A percentile compares a stretch with the other conserved stretches of the same genome.
Evolutionary conservation across 176 grass and related monocot species (phyloP).

Genomic region (Areca catechu): DNA sequence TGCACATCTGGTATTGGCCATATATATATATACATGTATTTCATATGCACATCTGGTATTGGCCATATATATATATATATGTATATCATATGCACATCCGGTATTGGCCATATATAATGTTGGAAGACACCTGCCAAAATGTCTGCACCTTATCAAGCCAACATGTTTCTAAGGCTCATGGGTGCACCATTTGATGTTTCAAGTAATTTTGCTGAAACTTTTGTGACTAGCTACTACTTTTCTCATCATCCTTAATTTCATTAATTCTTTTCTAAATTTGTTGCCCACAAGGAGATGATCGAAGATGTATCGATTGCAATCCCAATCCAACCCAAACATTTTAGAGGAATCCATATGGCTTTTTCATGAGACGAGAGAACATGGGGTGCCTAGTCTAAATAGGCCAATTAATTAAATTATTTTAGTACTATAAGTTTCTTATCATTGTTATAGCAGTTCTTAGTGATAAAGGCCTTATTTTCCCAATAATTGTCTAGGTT

Average conservation of each 20-base stretch:
- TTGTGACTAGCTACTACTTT: too few relatives aligned
- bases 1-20: neutral
- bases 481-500: too few relatives aligned
- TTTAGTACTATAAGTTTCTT: neutral
- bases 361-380: conserved; percentile 23
- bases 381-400: conserved; percentile 32
- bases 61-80: conserved; percentile 14
- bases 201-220: neutral
- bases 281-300: conserved; percentile 22
- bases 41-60: neutral
- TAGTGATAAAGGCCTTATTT: neutral
- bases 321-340: conserved; percentile 16
- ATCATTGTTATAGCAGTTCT: neutral
- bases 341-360: conserved; percentile 16
- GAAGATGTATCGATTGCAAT: conserved; percentile 16
- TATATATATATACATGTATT: conserved; percentile 14
- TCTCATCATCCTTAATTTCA: neutral
- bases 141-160: conserved; percentile 3
- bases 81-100: neutral
- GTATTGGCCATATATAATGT: conserved; percentile 12
- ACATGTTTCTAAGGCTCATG: neutral
- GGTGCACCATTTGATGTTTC: neutral
- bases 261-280: conserved; percentile 14
- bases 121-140: conserved; percentile 1
- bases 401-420: neutral